Base-by-base conservation (phyloP, 2,329 filamentous ascomycete genomes). In the Ceratocystis smalleyi region DNA sequence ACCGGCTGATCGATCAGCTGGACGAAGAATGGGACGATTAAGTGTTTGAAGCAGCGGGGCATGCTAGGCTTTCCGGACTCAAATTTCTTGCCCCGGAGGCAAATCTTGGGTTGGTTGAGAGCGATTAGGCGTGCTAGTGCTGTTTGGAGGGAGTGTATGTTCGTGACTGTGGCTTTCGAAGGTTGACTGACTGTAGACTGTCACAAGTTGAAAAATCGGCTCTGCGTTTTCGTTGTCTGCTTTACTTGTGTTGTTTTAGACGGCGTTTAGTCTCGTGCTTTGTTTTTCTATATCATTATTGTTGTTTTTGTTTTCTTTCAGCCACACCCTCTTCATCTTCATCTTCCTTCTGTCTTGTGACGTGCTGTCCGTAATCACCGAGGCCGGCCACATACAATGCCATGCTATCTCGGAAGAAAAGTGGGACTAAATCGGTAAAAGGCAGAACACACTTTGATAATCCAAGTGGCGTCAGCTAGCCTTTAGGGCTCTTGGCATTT, bases 21-120 rank as follows among this genome's bases (percentile, higher is more conserved):
- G 94, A 97, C 71, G 92, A 97, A 74, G 91, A 96, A 73, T 97
- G 92, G 92, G 91, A 96, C 70, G 91, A 96, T 68, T 85, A 70
- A 66, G 47, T 24, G 5, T 10, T 8, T 17, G 5, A 57, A 30
- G n/a, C 12, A 27, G 35, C 10, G 4, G 35, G 4, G 35, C 15
- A 15, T 40, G 35, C 35, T 40, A 40, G 35, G 35, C 35, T 15
- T 40, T 40, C 35, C 3, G 12, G 10, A 40, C 12, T 10, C 15
- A 40, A 40, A 40, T 40, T 12, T 40, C 3, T n/a, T 35, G 24
- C 54, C 30, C 27, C 35, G 27, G 54, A 12, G 8, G 6, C 27
- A 57, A 35, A 2, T 35, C 5, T 57, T 5, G 5, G 4, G 27
- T 35, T 35, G 54, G 17, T 57, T 35, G 15, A 8, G 12, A 30